Conservation (phyloP, 306 rosid genomes). For the Biancaea sappan region DNA sequence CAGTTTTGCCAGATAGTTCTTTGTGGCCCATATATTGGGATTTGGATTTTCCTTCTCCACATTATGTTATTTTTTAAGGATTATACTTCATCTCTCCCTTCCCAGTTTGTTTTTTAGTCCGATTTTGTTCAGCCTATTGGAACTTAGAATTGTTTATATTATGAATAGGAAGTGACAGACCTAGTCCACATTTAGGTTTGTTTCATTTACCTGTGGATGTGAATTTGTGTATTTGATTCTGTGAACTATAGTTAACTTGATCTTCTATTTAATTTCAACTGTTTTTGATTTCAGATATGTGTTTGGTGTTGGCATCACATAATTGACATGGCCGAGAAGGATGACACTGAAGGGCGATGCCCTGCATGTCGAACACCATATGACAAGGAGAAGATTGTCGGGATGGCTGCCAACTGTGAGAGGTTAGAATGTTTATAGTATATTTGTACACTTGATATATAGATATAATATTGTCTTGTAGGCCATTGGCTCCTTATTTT, state of each 20-base stretch:
- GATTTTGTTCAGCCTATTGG: neutral
- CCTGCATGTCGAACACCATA: conserved; percentile 94
- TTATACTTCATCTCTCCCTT: neutral
- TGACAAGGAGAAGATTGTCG: conserved; percentile 96
- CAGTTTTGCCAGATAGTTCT: conserved; percentile 1
- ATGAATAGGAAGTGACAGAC: neutral
- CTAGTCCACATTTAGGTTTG: neutral
- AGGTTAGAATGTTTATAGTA: conserved; percentile 48
- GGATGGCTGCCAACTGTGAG: conserved; percentile 87
- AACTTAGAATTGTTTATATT: neutral
- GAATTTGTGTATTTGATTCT: neutral
- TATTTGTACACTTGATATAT: conserved; percentile 19
- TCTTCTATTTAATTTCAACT: conserved; percentile 9
- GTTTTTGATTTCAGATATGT: conserved; percentile 69
- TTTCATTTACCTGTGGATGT: neutral
- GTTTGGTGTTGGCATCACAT: conserved; percentile 99
- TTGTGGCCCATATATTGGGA: neutral
- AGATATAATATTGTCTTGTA: neutral
- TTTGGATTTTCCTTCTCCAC: neutral
- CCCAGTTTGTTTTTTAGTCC: neutral
- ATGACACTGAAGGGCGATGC: conserved; percentile 92
- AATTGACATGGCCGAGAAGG: conserved; percentile 98
- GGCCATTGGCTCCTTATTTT: neutral
- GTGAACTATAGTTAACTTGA: neutral
- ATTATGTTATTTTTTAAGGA: neutral